Evolutionary conservation across 2,329 filamentous ascomycete genomes (phyloP), one percentile per base, ranked within the genome.

Genomic region (Leptodontidium sp.): DNA sequence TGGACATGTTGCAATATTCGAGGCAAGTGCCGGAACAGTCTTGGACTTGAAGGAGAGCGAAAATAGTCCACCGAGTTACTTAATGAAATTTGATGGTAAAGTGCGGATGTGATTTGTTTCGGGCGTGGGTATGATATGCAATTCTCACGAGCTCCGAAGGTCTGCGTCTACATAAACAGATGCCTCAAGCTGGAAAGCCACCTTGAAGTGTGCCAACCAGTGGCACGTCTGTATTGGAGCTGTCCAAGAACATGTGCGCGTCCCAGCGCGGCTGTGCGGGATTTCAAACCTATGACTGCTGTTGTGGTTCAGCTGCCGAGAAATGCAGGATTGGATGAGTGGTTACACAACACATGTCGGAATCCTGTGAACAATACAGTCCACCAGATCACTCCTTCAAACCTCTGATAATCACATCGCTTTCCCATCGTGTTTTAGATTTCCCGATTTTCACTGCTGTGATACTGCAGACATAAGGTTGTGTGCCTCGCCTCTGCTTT

Each of bases 241-340:
- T 6, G 15, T 26, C 17, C 26, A 8, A 35, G 52, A 55, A 3
- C 35, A 45, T 61, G 21, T 61, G 35, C 57, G 57, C 35, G 57
- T 43, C 57, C 4, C 57, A 9, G 9, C 12, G 40, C 57, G 40
- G 57, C 57, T 61, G 57, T 61, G 57, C 57, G 45, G 57, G 35
- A 61, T 61, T 45, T 43, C 15, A 38, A 8, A 61, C 57, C 35
- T 61, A 29, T 45, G 38, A 6, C 6, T 32, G 57, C 40, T 15
- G 35, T 61, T 43, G 35, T 45, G 35, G 57, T 61, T 61, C 57
- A 61, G 57, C 57, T 61, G 57, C 57, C 35, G 57, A 43, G 57
- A 24, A 61, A 12, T 2, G 57, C 4, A 45, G 57, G 57, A 61
- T 45, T 24, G 35, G 2, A 17, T 32, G 40, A 4, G 57, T 61